Evolutionary conservation across 129 eudicot genomes (phyloP).

Genomic region (Ambrosia artemisiifolia): DNA sequence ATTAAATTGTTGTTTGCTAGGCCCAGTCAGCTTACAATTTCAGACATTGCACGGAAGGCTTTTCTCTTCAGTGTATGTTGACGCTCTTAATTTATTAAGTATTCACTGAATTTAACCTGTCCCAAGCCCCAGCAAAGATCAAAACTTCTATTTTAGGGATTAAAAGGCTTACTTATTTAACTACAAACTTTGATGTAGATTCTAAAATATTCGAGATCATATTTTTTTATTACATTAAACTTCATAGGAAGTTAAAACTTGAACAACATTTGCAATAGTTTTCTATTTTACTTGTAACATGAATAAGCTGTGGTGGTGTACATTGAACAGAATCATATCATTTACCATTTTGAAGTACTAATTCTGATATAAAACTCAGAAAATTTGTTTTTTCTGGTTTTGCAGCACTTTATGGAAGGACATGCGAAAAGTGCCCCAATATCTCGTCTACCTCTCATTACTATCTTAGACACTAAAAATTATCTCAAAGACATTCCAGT

Average conservation of each 20-base stretch:
- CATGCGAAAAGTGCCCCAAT: constrained; percentile 95
- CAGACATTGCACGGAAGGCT: constrained; percentile 96
- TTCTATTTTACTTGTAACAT: neutral
- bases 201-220: neutral
- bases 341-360: neutral
- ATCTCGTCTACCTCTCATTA: constrained; percentile 84
- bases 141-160: neutral
- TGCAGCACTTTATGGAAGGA: constrained; percentile 99
- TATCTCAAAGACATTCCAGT: constrained; percentile 80
- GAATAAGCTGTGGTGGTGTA: neutral
- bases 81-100: constrained; percentile 13
- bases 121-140: constrained; percentile 13
- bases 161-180: neutral
- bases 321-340: constrained; percentile 15
- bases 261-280: neutral
- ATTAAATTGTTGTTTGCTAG: constrained; percentile 41
- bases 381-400: constrained; percentile 17
- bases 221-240: constrained; percentile 6
- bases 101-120: neutral
- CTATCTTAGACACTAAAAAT: constrained; percentile 72
- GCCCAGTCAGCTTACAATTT: constrained; percentile 86
- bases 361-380: neutral
- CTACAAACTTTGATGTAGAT: neutral
- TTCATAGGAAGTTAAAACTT: neutral
- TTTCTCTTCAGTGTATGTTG: constrained; percentile 87